Evolutionary conservation across 2,329 filamentous ascomycete genomes (phyloP), one percentile per base, ranked within the genome.

Genomic region (Thielaviopsis cerberus): DNA sequence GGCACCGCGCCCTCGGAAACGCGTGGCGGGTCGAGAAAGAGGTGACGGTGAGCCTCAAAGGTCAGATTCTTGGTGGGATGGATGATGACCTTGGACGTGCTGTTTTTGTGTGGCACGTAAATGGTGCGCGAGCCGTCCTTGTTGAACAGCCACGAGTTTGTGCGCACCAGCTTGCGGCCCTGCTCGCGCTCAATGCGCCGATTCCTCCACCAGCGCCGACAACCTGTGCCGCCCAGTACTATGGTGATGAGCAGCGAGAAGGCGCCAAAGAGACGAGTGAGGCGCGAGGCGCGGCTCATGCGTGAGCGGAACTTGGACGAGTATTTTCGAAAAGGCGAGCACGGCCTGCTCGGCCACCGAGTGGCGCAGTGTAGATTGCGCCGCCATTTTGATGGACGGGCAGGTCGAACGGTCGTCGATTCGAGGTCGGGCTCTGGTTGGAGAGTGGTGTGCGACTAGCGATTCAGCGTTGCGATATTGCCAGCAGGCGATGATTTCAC

Each of bases 81-180:
- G 62, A 98, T 96, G 59, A 86, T 85, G 53, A 98, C 91, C 69
- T 94, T 94, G 63, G 89, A 86, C 1, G 89, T 95, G 57, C 82
- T 77, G 64, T 89, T 80, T 69, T 88, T 88, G 70, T 95, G 92
- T 1, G 91, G 90, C 26, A 98, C 92, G 67, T 92, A 97, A 60
- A 98, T 92, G 15, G 89, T 94, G 58, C 92, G 79, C 54, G 88
- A 91, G 54, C 92, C 92, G 74, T 97, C 92, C 72, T 96, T 96
- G 65, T 91, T 88, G 70, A 86, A 81, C 62, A 97, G 76, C 66
- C 89, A 94, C 30, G 91, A 97, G 71, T 98, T 98, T 61, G 87
- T 85, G 59, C 92, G 81, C 62, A 97, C 74, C 57, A 98, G 77
- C 63, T 86, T 85, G 62, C 81, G 77, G 4, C 90, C 90, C 64